Base-by-base conservation (phyloP, 441 rosid genomes). In the Pelargonium australe region DNA sequence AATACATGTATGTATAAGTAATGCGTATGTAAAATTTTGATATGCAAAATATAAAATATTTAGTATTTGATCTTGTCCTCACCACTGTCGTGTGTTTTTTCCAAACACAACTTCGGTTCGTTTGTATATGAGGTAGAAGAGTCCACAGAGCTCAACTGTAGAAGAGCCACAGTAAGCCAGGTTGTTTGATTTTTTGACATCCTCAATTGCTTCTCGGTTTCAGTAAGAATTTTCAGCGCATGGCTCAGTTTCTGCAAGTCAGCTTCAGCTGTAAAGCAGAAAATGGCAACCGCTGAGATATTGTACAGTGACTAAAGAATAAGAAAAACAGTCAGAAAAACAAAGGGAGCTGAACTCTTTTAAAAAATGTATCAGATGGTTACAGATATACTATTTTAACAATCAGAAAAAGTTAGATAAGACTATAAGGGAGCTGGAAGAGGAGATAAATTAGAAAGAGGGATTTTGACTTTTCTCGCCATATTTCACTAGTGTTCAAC, bases 131-230 rank as follows among this genome's bases (percentile, higher is more conserved):
- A 17, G 37, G 84, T 79, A 77, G 84, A 78, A 66, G 83, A 63
- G 67, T 89, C 95, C 4, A 73, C 67, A 20, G 88, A 80, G 76
- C 93, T 89, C 69, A 94, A 82, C 74, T 91, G 97, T 74, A 94
- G 77, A 79, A 94, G 89, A 55, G 97, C 96, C 31, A 85, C 98
- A 57, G 96, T 91, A 40, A 93, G 97, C 97, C 97, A 93, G 1
- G 96, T 93, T 70, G 90, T 84, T 77, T 91, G 98, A 77, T 83
- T 88, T 77, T 86, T 93, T 12, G 95, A 84, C 74, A 83, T 83
- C 80, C 97, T 85, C 78, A 93, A 77, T 69, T 93, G 95, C 80
- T 91, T 89, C 81, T 91, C 98, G n/a, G 95, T 87, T 69, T 93
- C 96, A 60, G 98, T 88, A 66, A 93, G 90, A 77, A 85, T 76